Evolutionary conservation across 768 basidiomycete genomes (phyloP).

Genomic region (Xerocomus potaroensis): DNA sequence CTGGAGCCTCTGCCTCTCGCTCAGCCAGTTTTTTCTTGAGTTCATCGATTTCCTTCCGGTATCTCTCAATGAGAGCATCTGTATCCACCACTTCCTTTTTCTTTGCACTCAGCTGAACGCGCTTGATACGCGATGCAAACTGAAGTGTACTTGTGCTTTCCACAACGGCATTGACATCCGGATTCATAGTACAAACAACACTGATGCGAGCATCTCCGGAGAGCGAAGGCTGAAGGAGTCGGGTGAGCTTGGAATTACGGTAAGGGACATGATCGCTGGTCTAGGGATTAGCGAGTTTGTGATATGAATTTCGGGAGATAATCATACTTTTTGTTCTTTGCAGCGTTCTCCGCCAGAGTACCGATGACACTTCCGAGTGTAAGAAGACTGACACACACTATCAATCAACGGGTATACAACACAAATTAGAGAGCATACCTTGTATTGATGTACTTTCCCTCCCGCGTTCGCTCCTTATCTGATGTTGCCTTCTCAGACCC

Average conservation of each 20-base stretch:
- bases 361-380: constrained; percentile 92
- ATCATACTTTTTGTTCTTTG: constrained; percentile 64
- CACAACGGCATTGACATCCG: constrained; percentile 68
- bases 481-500: constrained; percentile 96
- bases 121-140: constrained; percentile 90
- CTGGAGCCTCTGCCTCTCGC: constrained; percentile 59
- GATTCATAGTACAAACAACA: constrained; percentile 94
- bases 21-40: constrained; percentile 71
- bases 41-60: constrained; percentile 91
- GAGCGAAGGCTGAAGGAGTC: constrained; percentile 90
- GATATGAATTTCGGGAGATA: background rate
- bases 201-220: constrained; percentile 95
- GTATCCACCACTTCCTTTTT: constrained; percentile 95
- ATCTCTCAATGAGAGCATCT: constrained; percentile 89
- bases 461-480: constrained; percentile 91
- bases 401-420: background rate
- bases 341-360: constrained; percentile 85
- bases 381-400: constrained; percentile 53
- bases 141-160: constrained; percentile 87
- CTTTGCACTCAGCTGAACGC: constrained; percentile 80
- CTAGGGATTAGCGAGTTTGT: background rate
- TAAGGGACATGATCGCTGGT: constrained; percentile 85
- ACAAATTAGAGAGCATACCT: constrained; percentile 42
- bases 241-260: constrained; percentile 92
- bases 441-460: constrained; percentile 96